Base-by-base conservation (phyloP, 495 filamentous ascomycete genomes). In the Lasiosphaeris hirsuta region DNA sequence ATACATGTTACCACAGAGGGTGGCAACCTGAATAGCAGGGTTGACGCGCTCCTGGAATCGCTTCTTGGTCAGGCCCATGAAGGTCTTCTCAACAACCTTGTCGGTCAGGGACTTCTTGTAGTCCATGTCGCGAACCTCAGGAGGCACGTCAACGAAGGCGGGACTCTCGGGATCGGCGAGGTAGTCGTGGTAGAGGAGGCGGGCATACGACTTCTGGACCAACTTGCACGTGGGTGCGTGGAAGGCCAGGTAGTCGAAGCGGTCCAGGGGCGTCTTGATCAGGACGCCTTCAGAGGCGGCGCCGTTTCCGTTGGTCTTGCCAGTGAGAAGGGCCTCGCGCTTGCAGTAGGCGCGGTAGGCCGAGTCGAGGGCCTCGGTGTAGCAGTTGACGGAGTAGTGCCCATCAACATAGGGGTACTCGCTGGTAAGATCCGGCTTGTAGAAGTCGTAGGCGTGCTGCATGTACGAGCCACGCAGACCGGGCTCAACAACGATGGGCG, bases 1-100 rank as follows among this genome's bases (percentile, higher is more conserved):
- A 79, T 98, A 98, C 95, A 97, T 98, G 83, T 98, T 98, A 73
- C 94, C 95, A 74, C 92, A 96, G 78, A 90, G 86, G 42, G 92
- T 97, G 37, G 94, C 88, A 18, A 95, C 88, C 70, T 95, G 79
- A 69, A 94, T 88, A 67, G 81, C 76, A 38, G 95, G 92, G 69
- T 86, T 79, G 56, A 98, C 89, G 72, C 92, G 89, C 73, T 91
- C 85, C 62, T 86, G 84, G 78, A 92, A 97, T 56, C 86, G 86
- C 85, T 97, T 97, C 88, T 98, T 98, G 69, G 90, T 86, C 59
- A 97, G 83, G 48, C 68, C 86, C 88, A 97, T 91, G 77, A 98
- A 80, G 7, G 89, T 89, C 86, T 97, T 97, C 83, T 98, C 94
- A 19, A 98, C 86, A 42, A 82, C 84, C 81, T 96, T 96, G 78